phyloP scores from a whole-genome alignment of 768 basidiomycete species.

The Lentinula sp. region DNA sequence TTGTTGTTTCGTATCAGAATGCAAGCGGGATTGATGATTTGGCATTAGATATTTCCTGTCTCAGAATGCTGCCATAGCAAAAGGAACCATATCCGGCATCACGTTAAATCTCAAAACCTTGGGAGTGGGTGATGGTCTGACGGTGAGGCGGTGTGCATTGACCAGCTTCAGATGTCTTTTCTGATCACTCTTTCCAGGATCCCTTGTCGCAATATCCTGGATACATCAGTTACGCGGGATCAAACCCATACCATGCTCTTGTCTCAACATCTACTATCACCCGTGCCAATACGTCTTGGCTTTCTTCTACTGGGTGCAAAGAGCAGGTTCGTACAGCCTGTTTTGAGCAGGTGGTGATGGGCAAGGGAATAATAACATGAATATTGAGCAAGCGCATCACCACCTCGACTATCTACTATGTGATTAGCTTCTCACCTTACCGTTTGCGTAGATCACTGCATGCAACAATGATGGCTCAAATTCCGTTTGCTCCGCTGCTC shows the following conservation, averaged over 20 bases:
- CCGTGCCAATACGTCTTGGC: conserved; percentile 38
- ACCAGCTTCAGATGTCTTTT: not conserved
- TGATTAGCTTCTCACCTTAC: no score
- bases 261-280: conserved; percentile 36
- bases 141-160: conserved; percentile 27
- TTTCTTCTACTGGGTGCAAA: conserved; percentile 38
- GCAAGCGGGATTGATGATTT: not conserved
- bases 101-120: conserved; percentile 54
- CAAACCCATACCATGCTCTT: conserved; percentile 52
- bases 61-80: conserved; percentile 52
- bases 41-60: conserved; percentile 42
- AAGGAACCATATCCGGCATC: conserved; percentile 36
- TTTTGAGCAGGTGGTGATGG: no score
- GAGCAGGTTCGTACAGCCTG: conserved; percentile 29
- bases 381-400: no score
- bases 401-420: no score
- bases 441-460: conserved; percentile 7
- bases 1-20: not conserved
- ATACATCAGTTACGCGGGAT: conserved; percentile 48
- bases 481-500: conserved; percentile 41
- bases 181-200: conserved; percentile 19
- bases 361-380: no score
- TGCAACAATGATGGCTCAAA: conserved; percentile 46
- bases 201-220: conserved; percentile 51
- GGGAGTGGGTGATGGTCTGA: conserved; percentile 60